Percentiles rank a stretch among this genome's conserved stretches.
Conservation (phyloP, 2,329 filamentous ascomycete genomes). For the Diaporthe helianthi region DNA sequence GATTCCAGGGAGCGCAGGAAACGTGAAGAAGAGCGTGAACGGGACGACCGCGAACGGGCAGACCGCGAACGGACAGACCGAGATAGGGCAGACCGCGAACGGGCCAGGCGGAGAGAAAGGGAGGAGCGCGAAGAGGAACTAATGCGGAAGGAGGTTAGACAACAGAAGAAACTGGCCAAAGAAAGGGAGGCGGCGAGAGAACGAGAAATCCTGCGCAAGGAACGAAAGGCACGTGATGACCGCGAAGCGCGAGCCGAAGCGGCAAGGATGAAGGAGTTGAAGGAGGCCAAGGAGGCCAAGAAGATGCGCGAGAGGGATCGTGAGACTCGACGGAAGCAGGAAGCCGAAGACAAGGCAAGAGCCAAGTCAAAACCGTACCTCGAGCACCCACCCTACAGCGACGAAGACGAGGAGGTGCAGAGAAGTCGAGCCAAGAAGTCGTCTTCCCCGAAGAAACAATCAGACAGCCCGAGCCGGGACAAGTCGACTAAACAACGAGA, state of each 20-base stretch:
- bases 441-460: conserved; percentile 40
- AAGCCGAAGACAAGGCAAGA: conserved; percentile 42
- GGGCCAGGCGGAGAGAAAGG: conserved; percentile 41
- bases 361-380: conserved; percentile 39
- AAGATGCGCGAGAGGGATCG: conserved; percentile 33
- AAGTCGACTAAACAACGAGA: conserved; percentile 34
- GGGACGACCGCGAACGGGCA: conserved; percentile 26
- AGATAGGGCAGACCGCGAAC: conserved; percentile 34
- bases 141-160: conserved; percentile 38
- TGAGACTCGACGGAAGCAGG: conserved; percentile 39
- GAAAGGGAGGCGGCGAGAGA: conserved; percentile 45
- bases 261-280: background rate
- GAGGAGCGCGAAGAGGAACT: conserved; percentile 31
- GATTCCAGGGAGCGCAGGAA: conserved; percentile 39
- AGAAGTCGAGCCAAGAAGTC: conserved; percentile 40
- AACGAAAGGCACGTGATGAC: conserved; percentile 37
- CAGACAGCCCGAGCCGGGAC: conserved; percentile 38
- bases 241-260: conserved; percentile 20
- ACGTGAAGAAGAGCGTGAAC: conserved; percentile 41
- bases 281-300: conserved; percentile 19
- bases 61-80: conserved; percentile 30
- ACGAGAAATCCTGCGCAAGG: conserved; percentile 44
- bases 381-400: conserved; percentile 36
- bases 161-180: conserved; percentile 49
- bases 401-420: conserved; percentile 40